Evolutionary conservation across 192 early-diverging fungal species (phyloP), one percentile per base, ranked within the genome.

Genomic region (Coemansia sp.): DNA sequence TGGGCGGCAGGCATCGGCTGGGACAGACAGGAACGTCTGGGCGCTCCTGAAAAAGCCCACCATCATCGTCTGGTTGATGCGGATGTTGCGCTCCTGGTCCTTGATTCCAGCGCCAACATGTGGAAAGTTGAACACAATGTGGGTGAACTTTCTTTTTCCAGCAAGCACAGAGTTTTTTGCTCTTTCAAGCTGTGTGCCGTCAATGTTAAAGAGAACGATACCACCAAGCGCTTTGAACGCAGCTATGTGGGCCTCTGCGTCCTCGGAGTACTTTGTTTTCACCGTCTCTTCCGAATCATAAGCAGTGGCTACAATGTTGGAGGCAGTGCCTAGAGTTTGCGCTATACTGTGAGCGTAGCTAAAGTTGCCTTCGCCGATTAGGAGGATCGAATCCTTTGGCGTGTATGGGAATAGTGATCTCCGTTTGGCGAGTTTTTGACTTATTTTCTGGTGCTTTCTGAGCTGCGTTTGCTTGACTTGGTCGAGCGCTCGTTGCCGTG

Each of bases 81-180:
- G 67, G 2, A 99, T 85, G 71, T 97, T 99, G 43, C 92, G 85
- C 53, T 87, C 84, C 83, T 94, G 88, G 74, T 99, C 95, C 76
- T 98, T 99, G 66, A 97, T 94, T 12, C 97, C 96, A 20, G 87
- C 63, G 33, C 95, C 95, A 9, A 89, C 89, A 71, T 99, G 97
- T 38, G 97, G 97, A 75, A 99, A 99, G 74, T 97, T 96, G 74
- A 99, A 98, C 15, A 96, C 88, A 39, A 98, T 93, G 65, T 91
- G 91, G 45, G 87, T 83, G 68, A 95, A 98, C 30, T 30, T 30
- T 39, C 67, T 46, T 20, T 59, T 33, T 23, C 51, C 51, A 23
- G 24, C 23, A 26, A 53, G 23, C 23, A 15, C 24, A 0, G 51
- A 11, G 51, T 7, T 0, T 66, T 87, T 85, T 65, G 68, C 76